Percentiles rank a stretch among this genome's conserved stretches.
These are phyloP conservation scores for Perkinsus chesapeaki DNA, from an alignment of 169 alveolate genomes.

Conservation along the genomic window DNA sequence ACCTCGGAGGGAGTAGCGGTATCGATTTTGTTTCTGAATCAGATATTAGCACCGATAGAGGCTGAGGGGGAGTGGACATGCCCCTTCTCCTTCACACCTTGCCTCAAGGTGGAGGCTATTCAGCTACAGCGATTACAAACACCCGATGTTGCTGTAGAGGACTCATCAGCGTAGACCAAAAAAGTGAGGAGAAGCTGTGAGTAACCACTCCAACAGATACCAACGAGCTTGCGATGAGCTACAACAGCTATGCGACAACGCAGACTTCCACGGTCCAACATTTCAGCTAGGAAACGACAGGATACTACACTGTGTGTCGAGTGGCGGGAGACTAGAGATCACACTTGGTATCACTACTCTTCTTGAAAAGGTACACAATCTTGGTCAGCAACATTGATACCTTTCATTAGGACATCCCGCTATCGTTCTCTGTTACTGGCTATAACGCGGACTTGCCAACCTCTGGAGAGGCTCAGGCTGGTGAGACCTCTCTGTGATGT, in stretches of 20 bases:
- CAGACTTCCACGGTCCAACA: neutral
- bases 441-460: neutral
- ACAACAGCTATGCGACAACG: neutral
- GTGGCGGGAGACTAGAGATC: conserved; percentile 2
- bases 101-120: neutral
- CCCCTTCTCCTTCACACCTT: neutral
- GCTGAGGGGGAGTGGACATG: neutral
- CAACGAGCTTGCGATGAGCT: neutral
- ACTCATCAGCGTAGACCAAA: neutral
- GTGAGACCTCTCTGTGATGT: too few relatives aligned
- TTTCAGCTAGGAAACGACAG: neutral
- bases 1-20: too few relatives aligned
- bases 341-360: neutral
- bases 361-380: neutral
- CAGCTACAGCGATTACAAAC: neutral
- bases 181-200: neutral
- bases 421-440: neutral
- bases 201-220: neutral
- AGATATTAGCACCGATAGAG: neutral
- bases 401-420: neutral
- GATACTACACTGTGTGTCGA: neutral
- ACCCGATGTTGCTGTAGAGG: neutral
- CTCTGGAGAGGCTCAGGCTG: neutral
- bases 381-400: neutral
- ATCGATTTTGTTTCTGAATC: too few relatives aligned